Conservation (phyloP, 331 rosid species). For the Erythrophleum ivorense region DNA sequence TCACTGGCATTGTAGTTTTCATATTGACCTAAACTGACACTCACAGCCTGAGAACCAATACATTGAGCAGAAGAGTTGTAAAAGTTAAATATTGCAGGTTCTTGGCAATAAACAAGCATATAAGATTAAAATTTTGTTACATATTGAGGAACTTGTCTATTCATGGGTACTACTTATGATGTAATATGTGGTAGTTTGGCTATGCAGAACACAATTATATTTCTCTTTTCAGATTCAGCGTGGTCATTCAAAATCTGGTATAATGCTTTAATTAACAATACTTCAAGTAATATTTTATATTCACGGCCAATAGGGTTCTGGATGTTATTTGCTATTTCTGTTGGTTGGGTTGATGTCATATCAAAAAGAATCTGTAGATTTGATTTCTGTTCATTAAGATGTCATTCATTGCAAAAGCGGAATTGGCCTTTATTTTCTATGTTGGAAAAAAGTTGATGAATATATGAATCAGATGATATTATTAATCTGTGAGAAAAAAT, state of each 20-base stretch:
- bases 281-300: not conserved
- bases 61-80: not conserved
- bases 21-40: not conserved
- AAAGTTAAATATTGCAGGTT: not conserved
- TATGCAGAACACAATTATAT: not conserved
- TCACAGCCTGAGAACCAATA: conserved; percentile 14
- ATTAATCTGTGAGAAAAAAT: not conserved
- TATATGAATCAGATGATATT: not conserved
- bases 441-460: not conserved
- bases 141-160: not conserved
- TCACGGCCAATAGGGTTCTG: not conserved
- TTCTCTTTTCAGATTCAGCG: not conserved
- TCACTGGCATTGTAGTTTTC: not conserved
- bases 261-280: conserved; percentile 7
- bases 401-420: not conserved
- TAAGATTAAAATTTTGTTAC: conserved; percentile 14
- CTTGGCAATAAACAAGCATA: conserved; percentile 8
- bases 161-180: not conserved
- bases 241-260: conserved; percentile 7
- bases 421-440: not conserved
- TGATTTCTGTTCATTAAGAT: not conserved
- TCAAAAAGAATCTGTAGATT: not conserved
- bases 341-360: conserved; percentile 1
- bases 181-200: conserved; percentile 6
- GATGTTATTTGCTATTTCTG: conserved; percentile 16